Evolutionary conservation across 1,139 yeast genomes (phyloP).

Genomic region (Groenewaldozyma auringiensis): DNA sequence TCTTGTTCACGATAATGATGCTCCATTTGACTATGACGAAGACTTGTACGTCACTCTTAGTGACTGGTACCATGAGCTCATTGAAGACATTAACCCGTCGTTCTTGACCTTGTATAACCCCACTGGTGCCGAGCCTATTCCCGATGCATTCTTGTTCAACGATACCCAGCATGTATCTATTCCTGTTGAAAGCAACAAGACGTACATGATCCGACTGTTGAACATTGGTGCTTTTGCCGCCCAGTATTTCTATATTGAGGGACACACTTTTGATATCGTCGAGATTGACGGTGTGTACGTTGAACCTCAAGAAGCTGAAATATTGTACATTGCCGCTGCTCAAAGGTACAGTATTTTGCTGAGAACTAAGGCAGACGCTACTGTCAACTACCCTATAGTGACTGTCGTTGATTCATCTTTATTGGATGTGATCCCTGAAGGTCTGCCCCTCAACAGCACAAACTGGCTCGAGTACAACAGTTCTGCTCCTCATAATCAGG

Average conservation of each 20-base stretch:
- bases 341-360: slow-evolving; percentile 71
- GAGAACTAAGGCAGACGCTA: slow-evolving; percentile 53
- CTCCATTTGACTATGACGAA: slow-evolving; percentile 57
- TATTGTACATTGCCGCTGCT: slow-evolving; percentile 62
- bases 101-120: slow-evolving; percentile 76
- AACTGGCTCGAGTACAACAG: slow-evolving; percentile 57
- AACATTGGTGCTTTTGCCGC: slow-evolving; percentile 85
- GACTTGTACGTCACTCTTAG: slow-evolving; percentile 56
- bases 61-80: slow-evolving; percentile 77
- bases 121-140: slow-evolving; percentile 95
- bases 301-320: slow-evolving; percentile 53
- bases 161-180: slow-evolving; percentile 67
- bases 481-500: slow-evolving; percentile 39
- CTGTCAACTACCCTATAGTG: slow-evolving; percentile 65
- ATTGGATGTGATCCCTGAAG: slow-evolving; percentile 66
- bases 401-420: slow-evolving; percentile 68
- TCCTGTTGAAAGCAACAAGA: slow-evolving; percentile 66
- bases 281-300: slow-evolving; percentile 76
- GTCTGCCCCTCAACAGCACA: slow-evolving; percentile 59
- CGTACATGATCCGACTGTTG: slow-evolving; percentile 68
- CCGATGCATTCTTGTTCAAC: slow-evolving; percentile 68
- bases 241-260: slow-evolving; percentile 77
- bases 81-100: slow-evolving; percentile 41
- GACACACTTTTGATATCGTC: slow-evolving; percentile 69
- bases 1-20: slow-evolving; percentile 53